Evolutionary conservation across 176 grass and related monocot genomes (phyloP).

Genomic region (Olyra latifolia): DNA sequence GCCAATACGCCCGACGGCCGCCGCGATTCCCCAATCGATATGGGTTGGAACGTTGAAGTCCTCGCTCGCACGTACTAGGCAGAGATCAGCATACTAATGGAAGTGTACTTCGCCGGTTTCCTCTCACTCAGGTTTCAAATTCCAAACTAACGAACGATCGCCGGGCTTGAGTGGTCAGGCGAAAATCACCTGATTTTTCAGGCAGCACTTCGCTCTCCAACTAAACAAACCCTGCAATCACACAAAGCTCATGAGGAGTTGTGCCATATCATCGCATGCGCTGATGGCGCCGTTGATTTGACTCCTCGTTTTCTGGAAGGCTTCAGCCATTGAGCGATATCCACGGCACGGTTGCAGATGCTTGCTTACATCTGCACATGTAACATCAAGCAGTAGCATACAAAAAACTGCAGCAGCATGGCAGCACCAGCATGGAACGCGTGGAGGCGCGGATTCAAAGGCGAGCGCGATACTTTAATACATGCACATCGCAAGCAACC

Average conservation of each 20-base stretch:
- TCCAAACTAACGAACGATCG: no score
- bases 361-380: background rate
- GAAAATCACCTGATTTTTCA: no score
- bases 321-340: background rate
- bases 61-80: no score
- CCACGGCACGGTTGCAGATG: background rate
- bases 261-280: background rate
- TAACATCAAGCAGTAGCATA: background rate
- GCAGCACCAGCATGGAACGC: background rate
- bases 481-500: background rate
- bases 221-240: background rate
- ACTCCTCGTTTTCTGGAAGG: background rate
- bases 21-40: no score
- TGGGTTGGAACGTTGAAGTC: no score
- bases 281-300: background rate
- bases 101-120: no score
- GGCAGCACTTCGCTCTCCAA: no score
- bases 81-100: no score
- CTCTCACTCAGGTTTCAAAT: no score
- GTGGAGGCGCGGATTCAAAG: conserved; percentile 2
- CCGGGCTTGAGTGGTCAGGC: no score
- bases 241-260: background rate
- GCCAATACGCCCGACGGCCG: no score
- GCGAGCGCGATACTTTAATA: background rate
- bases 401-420: conserved; percentile 24